These are phyloP conservation scores for Penicillium soppii DNA, from an alignment of 495 filamentous ascomycete species.

Conservation along the genomic window DNA sequence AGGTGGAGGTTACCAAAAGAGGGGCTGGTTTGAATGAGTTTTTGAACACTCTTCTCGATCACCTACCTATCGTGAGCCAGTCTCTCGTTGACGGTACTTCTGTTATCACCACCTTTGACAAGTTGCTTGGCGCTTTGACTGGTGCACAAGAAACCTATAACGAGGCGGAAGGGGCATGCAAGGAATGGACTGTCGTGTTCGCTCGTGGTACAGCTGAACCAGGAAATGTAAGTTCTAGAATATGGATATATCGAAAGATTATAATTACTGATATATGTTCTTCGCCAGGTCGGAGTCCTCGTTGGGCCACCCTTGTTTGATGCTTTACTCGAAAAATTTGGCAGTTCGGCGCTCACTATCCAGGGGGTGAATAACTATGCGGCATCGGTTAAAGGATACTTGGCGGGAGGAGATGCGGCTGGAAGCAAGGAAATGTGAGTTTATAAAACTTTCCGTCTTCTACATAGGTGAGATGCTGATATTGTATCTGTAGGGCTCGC, in stretches of 20 bases:
- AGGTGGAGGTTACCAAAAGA: not conserved
- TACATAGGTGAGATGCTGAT: not conserved
- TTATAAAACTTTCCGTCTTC: not conserved
- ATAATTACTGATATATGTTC: not conserved
- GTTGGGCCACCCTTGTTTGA: not conserved
- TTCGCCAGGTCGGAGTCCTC: not conserved
- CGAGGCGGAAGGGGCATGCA: slow-evolving; percentile 31
- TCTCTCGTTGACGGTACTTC: not conserved
- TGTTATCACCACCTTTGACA: not conserved
- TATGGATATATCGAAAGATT: not conserved
- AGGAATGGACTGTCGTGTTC: slow-evolving; percentile 39
- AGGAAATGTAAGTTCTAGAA: slow-evolving; percentile 28
- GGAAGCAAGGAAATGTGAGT: not conserved
- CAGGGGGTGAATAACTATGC: slow-evolving; percentile 41
- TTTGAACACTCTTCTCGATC: not conserved
- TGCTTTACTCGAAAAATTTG: slow-evolving; percentile 2
- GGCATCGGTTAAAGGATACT: slow-evolving; percentile 33
- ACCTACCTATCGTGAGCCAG: not conserved
- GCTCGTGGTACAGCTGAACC: slow-evolving; percentile 40
- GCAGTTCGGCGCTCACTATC: slow-evolving; percentile 29
- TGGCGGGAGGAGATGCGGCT: slow-evolving; percentile 31
- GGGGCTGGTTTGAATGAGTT: not conserved
- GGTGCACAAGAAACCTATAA: slow-evolving; percentile 26
- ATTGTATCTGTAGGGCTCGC: not conserved
- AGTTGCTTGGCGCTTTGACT: not conserved